Evolutionary conservation across 768 basidiomycete species (phyloP).

Genomic region (Hydnomerulius pinastri): DNA sequence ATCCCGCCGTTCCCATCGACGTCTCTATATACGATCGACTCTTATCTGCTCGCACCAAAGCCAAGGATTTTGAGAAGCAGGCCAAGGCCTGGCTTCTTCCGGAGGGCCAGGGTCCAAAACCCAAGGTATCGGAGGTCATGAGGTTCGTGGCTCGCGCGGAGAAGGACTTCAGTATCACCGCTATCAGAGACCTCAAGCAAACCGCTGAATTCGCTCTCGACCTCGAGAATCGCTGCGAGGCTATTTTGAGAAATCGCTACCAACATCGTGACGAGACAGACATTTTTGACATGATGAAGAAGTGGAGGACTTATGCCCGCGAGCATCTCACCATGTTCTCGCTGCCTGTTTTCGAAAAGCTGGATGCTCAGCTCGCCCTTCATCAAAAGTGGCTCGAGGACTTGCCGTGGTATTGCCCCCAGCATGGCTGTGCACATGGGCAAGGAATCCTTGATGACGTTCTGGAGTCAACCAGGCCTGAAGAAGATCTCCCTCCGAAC

Average conservation of each 20-base stretch:
- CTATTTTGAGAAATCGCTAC: constrained; percentile 67
- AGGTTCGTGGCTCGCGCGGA: constrained; percentile 70
- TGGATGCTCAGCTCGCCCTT: constrained; percentile 63
- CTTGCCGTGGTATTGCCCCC: constrained; percentile 77
- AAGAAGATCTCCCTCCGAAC: constrained; percentile 75
- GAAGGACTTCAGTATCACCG: constrained; percentile 73
- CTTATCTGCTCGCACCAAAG: constrained; percentile 63
- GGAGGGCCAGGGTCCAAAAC: constrained; percentile 54
- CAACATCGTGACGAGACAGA: constrained; percentile 56
- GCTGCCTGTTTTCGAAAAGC: constrained; percentile 70
- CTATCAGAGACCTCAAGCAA: constrained; percentile 64
- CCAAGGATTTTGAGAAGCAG: constrained; percentile 78
- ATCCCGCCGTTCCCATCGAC: constrained; percentile 70
- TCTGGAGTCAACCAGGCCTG: constrained; percentile 67
- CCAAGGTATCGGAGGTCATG: constrained; percentile 68
- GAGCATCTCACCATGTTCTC: constrained; percentile 74
- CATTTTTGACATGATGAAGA: constrained; percentile 69
- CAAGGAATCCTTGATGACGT: constrained; percentile 73
- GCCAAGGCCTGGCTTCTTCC: constrained; percentile 69
- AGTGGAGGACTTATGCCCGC: constrained; percentile 73
- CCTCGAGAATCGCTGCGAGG: constrained; percentile 74
- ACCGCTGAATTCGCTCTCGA: constrained; percentile 78
- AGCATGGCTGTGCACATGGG: constrained; percentile 65
- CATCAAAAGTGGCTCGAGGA: constrained; percentile 75
- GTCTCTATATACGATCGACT: constrained; percentile 65